Evolutionary conservation across 2,329 filamentous ascomycete genomes (phyloP), one percentile per base, ranked within the genome.

Genomic region (Cytospora leucostoma): DNA sequence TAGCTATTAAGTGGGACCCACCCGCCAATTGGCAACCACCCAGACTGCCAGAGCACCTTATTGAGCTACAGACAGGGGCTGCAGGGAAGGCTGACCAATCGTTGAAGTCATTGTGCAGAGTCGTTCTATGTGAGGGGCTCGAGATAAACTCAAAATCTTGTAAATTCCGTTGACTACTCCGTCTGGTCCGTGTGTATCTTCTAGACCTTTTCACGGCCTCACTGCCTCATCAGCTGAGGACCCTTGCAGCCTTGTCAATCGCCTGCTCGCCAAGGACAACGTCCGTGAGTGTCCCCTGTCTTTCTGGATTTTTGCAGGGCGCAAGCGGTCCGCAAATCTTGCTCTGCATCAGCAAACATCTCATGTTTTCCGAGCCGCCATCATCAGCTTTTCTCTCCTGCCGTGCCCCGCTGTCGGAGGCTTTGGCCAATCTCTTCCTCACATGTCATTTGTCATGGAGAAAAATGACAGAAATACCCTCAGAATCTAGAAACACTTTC

Each of bases 321-420:
- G 21, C 34, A 49, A 19, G 11, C 35, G 57, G 47, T 21, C 19
- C 47, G 49, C 19, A 56, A 32, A 35, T 32, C 52, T 53, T 34
- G 38, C 52, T 44, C 47, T 53, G 57, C 56, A 54, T 54, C 50
- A 62, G 56, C 35, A 21, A 51, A 34, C 34, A 63, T 65, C 64
- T 65, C 61, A 52, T 65, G 61, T 62, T 65, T 21, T 65, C 35
- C 47, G 56, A 60, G 49, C 13, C 56, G 53, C 53, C 63, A 58
- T 62, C 55, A 62, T 63, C 53, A 59, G 52, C 56, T 49, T 62
- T 34, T 37, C 21, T 27, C n/a, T 15, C 33, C 35, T 51, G 44
- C 52, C 27, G 21, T 53, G 61, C 40, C 64, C 61, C 64, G 64
- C 64, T 65, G 64, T 64, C 64, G 64, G 61, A 64, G 61, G 52